These are phyloP conservation scores for Verticillium isaacii DNA, from an alignment of 2,329 filamentous ascomycete genomes.

Conservation along the genomic window DNA sequence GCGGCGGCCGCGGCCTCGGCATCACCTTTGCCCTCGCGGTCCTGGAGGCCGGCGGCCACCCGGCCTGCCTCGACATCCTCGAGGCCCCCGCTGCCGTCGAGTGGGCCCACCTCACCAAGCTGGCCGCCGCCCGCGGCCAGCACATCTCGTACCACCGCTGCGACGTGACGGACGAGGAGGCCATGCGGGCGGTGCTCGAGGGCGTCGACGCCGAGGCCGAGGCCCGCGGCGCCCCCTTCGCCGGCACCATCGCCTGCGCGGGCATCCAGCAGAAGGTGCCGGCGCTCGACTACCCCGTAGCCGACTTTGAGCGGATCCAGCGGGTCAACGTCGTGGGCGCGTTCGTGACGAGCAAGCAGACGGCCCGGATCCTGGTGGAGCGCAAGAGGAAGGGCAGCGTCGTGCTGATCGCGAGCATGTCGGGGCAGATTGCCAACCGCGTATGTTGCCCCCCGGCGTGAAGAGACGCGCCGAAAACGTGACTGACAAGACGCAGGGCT, in stretches of 20 bases:
- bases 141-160: conserved; percentile 35
- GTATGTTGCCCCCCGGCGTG: conserved; percentile 27
- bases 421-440: conserved; percentile 42
- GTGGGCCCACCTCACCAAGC: conserved; percentile 36
- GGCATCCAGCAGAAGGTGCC: conserved; percentile 43
- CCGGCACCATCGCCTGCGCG: conserved; percentile 38
- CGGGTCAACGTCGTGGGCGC: conserved; percentile 67
- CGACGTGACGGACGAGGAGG: conserved; percentile 41
- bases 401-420: conserved; percentile 46
- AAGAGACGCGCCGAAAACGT: background rate
- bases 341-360: conserved; percentile 65
- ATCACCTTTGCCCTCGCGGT: conserved; percentile 43
- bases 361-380: conserved; percentile 52
- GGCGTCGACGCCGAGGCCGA: conserved; percentile 28
- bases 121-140: conserved; percentile 27
- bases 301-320: conserved; percentile 65
- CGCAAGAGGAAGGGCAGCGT: conserved; percentile 38
- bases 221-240: conserved; percentile 24
- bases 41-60: conserved; percentile 43
- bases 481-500: conserved; percentile 35
- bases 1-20: conserved; percentile 45
- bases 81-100: conserved; percentile 28
- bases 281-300: conserved; percentile 39
- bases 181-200: conserved; percentile 28
- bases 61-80: conserved; percentile 42